Evolutionary conservation across 73 alveolate genomes (phyloP), one percentile per base, ranked within the genome.

Genomic region (Uronychia binucleata): DNA sequence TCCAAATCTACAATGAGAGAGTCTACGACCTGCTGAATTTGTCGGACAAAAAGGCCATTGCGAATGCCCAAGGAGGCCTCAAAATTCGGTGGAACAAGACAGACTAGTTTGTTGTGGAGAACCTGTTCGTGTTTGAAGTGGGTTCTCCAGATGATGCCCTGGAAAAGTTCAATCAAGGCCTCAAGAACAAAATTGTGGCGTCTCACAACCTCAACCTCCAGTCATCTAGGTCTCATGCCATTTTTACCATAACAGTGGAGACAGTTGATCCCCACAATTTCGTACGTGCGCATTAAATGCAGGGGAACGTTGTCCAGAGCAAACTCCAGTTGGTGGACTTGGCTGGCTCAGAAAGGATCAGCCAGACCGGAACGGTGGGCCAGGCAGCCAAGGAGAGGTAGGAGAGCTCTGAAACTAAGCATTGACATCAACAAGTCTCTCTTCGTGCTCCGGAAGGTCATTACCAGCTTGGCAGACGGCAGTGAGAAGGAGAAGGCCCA

Each of bases 301-400:
- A 76, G 94, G 91, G 94, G 67, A 94, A 83, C 67, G 84, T 83
- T 32, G 88, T 85, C 59, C 88, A 78, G 57, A 90, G 98, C 1
- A 97, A 97, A 87, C 83, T 97, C 77, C 90, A 96, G 76, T 82
- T 97, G 34, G 98, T 98, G 0, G 99, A 97, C 91, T 84, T 97
- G 77, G 99, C 99, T n/a, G 99, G 99, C 58, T 88, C 97, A 77
- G 99, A 97, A 78, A 91, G 98, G 67, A 92, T 94, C 13, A 89
- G 97, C 33, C 58, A 83, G 57, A 97, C 98, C 57, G 98, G 97
- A 76, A 95, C 96, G 30, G 97, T 95, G 81, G 98, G 99, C 30
- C 78, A 92, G 82, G 91, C 94, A 98, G 31, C 77, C 89, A 80
- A 89, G 58, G 78, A 46, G 19, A 92, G 97, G 27, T 46, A 46